Evolutionary conservation across 2,329 filamentous ascomycete genomes (phyloP).

Genomic region (Aspergillus alliaceus): DNA sequence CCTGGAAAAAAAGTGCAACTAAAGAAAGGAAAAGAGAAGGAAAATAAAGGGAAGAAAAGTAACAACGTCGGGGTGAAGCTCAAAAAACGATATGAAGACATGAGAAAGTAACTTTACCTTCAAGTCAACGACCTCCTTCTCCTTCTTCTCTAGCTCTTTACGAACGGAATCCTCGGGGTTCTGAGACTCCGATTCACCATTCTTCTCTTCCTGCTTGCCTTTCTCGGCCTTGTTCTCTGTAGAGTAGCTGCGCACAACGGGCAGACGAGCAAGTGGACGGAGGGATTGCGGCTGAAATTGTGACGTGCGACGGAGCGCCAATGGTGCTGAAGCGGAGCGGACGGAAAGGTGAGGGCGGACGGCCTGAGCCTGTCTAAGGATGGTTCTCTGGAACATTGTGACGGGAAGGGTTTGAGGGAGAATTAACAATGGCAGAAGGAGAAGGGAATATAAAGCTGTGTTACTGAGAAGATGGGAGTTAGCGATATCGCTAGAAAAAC

Average conservation of each 20-base stretch:
- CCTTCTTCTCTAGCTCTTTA: slow-evolving; percentile 70
- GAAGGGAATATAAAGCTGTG: background rate
- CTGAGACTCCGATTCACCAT: slow-evolving; percentile 42
- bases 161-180: slow-evolving; percentile 50
- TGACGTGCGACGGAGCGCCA: slow-evolving; percentile 35
- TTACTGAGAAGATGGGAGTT: background rate
- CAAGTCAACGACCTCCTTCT: slow-evolving; percentile 73
- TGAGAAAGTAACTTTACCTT: slow-evolving; percentile 63
- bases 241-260: slow-evolving; percentile 43
- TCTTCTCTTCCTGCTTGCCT: slow-evolving; percentile 40
- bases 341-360: slow-evolving; percentile 35
- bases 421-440: slow-evolving; percentile 2
- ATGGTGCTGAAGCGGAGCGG: slow-evolving; percentile 33
- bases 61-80: too few species aligned
- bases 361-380: slow-evolving; percentile 44
- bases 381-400: slow-evolving; percentile 45
- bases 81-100: background rate
- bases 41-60: background rate
- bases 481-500: background rate
- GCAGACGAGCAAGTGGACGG: slow-evolving; percentile 34
- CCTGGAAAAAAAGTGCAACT: background rate
- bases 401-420: slow-evolving; percentile 2
- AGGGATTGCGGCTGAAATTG: slow-evolving; percentile 33
- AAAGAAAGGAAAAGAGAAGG: too few species aligned
- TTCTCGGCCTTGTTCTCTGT: slow-evolving; percentile 40